Evolutionary conservation across 2,329 filamentous ascomycete genomes (phyloP), one percentile per base, ranked within the genome.

Genomic region (Ascochyta clinopodiicola): DNA sequence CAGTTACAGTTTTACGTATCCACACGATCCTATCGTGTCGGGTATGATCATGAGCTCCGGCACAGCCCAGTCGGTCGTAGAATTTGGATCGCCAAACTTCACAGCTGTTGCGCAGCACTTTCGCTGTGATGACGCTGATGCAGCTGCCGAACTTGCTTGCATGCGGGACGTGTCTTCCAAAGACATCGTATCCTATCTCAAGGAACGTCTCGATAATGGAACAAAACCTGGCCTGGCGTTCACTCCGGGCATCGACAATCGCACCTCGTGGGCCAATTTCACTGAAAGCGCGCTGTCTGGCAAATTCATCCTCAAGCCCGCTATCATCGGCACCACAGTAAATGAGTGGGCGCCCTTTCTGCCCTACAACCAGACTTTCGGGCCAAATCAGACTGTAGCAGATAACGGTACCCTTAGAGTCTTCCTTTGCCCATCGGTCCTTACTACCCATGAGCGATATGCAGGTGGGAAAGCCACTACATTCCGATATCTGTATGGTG

Each of bases 1-100:
- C 57, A 78, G 78, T 62, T 81, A 79, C 72, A 73, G 78, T 3
- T 84, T 81, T 45, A 78, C 81, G 1, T 82, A 79, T 40, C 59
- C 61, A 2, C 49, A 78, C 0, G 79, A 84, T 36, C 80, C 82
- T 13, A 84, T 84, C 22, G 75, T 68, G 2, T 49, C 56, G 3
- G 61, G 64, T 32, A 38, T 66, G 15, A 70, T 71, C 13, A 51
- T 68, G 52, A 58, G 63, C 47, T 69, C 66, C 12, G 66, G 68
- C 6, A 61, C 39, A 15, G 51, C 64, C 3, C 45, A 57, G 1
- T 40, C 66, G n/a, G 29, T 31, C 10, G 36, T 65, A 13, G 6
- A 1, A 1, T 60, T 24, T 13, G 25, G 56, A n/a, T 62, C 73
- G 9, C 61, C 64, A 3, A 77, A 77, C 56, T 77, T 78, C 59